Conservation (phyloP, 805 yeast species). For the Candida vaughaniae region DNA sequence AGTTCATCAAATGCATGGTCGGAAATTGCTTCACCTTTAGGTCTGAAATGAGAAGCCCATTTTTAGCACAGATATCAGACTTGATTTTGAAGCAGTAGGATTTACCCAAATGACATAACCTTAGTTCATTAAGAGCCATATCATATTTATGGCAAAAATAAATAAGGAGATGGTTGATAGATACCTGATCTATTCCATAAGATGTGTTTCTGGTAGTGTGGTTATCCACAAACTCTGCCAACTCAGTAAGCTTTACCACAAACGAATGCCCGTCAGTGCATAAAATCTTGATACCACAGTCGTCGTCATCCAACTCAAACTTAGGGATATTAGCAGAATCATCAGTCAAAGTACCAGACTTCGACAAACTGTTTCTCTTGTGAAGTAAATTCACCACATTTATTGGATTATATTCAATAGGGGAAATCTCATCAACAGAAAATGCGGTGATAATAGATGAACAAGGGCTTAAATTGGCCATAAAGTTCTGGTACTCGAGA, state of each 20-base stretch:
- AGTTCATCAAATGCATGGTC: slow-evolving; percentile 10
- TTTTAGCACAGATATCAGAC: slow-evolving; percentile 1
- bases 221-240: slow-evolving; percentile 1
- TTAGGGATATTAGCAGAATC: slow-evolving; percentile 1
- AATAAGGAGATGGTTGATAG: slow-evolving; percentile 11
- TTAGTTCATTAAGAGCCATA: slow-evolving; percentile 3
- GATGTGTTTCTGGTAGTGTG: background rate
- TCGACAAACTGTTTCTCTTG: slow-evolving; percentile 11
- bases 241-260: slow-evolving; percentile 1
- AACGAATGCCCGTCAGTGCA: slow-evolving; percentile 3
- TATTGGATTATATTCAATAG: slow-evolving; percentile 10
- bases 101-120: slow-evolving; percentile 15
- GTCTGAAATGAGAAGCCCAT: slow-evolving; percentile 2
- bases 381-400: slow-evolving; percentile 9
- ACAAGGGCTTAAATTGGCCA: slow-evolving; percentile 12
- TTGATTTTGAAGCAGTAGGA: slow-evolving; percentile 4
- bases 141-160: slow-evolving; percentile 4
- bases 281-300: slow-evolving; percentile 3
- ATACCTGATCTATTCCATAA: slow-evolving; percentile 1
- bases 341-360: slow-evolving; percentile 15
- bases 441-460: slow-evolving; percentile 4
- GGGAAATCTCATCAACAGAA: background rate
- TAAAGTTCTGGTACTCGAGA: slow-evolving; percentile 4
- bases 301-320: slow-evolving; percentile 3
- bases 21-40: slow-evolving; percentile 12